These are phyloP conservation scores for Fulvia fulva DNA, from an alignment of 2,329 filamentous ascomycete genomes.

Conservation along the genomic window DNA sequence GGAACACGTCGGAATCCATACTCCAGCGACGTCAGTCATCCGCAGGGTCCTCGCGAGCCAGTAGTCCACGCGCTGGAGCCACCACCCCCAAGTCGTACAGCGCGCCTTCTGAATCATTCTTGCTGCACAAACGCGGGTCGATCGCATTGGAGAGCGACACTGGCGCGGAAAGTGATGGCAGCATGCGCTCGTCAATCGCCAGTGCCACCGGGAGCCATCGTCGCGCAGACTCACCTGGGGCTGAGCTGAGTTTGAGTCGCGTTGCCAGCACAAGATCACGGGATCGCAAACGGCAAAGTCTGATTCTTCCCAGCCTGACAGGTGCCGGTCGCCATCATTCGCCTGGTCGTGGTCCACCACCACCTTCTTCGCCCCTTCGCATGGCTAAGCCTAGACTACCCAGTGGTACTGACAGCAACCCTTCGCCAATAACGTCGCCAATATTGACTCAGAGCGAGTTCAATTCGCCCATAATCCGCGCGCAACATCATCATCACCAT, in stretches of 20 bases:
- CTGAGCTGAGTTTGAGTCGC: conserved; percentile 73
- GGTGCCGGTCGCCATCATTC: conserved; percentile 83
- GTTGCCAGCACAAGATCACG: conserved; percentile 64
- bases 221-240: conserved; percentile 84
- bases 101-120: conserved; percentile 49
- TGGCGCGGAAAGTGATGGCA: conserved; percentile 81
- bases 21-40: conserved; percentile 54
- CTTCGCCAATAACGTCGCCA: conserved; percentile 85
- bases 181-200: conserved; percentile 73
- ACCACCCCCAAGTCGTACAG: conserved; percentile 84
- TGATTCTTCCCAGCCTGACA: conserved; percentile 66
- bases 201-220: conserved; percentile 53
- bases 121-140: conserved; percentile 68
- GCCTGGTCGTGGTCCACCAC: conserved; percentile 68
- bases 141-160: conserved; percentile 79
- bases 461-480: conserved; percentile 64
- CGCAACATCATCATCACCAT: conserved; percentile 45
- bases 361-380: conserved; percentile 72
- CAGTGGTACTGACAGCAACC: conserved; percentile 59
- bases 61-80: conserved; percentile 72
- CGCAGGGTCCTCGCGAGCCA: conserved; percentile 74
- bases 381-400: conserved; percentile 75
- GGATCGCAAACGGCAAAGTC: conserved; percentile 80
- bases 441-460: conserved; percentile 80
- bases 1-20: conserved; percentile 51